phyloP scores from a whole-genome alignment of 495 filamentous ascomycete species.

The Collariella sp. region DNA sequence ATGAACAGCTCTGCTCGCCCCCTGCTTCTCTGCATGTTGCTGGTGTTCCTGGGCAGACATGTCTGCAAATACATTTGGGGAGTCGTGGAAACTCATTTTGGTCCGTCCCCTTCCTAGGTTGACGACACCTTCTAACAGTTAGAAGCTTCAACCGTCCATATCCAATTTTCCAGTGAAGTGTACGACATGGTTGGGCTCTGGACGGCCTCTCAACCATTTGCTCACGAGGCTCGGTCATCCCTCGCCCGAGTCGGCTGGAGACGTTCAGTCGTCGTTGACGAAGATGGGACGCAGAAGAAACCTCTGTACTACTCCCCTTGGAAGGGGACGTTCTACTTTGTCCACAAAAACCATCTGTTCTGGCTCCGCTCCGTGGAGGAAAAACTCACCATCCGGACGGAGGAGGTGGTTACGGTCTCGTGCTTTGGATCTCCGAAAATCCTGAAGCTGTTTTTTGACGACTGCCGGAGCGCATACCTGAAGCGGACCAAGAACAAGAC shows the following conservation, averaged over 20 bases:
- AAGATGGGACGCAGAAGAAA: constrained; percentile 22
- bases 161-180: constrained; percentile 24
- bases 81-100: constrained; percentile 25
- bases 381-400: constrained; percentile 4
- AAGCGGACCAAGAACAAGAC: constrained; percentile 5
- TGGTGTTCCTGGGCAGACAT: constrained; percentile 25
- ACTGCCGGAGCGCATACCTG: background rate
- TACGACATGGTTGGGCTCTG: constrained; percentile 26
- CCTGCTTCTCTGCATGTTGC: constrained; percentile 18
- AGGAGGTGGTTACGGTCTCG: constrained; percentile 10
- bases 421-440: background rate
- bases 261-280: constrained; percentile 1
- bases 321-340: constrained; percentile 25
- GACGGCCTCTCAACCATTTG: constrained; percentile 21
- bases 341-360: constrained; percentile 23
- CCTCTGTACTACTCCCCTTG: constrained; percentile 24
- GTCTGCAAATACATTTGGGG: constrained; percentile 17
- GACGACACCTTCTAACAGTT: constrained; percentile 17
- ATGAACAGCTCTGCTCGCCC: constrained; percentile 20
- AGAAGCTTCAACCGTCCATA: constrained; percentile 23
- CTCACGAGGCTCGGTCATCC: constrained; percentile 17
- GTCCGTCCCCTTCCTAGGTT: constrained; percentile 19
- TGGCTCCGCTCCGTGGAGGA: constrained; percentile 18
- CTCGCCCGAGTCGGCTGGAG: constrained; percentile 19
- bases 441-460: background rate